A percentile compares a stretch with the other conserved stretches of the same genome.
Conservation (phyloP, 495 filamentous ascomycete species). For the Penicillium herquei region DNA sequence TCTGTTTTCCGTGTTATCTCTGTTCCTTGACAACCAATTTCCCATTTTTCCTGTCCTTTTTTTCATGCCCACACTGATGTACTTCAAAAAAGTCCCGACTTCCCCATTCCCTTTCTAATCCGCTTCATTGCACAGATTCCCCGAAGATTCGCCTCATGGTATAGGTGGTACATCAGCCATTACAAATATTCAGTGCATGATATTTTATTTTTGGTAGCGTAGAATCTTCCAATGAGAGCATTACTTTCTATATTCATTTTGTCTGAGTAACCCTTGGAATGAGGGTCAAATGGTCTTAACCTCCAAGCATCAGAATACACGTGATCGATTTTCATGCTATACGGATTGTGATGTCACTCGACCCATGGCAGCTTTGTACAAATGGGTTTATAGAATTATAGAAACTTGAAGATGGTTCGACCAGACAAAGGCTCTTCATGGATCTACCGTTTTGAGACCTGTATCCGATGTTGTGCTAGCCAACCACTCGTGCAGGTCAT, state of each 20-base stretch:
- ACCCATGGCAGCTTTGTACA: no score
- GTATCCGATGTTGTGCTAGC: background rate
- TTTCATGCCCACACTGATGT: conserved; percentile 28
- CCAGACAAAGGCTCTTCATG: background rate
- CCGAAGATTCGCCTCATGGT: conserved; percentile 22
- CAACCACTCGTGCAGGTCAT: background rate
- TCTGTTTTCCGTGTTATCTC: conserved; percentile 11
- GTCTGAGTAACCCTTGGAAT: no score
- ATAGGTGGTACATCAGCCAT: conserved; percentile 28
- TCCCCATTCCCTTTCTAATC: conserved; percentile 19
- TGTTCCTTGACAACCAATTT: conserved; percentile 3
- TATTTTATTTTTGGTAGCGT: background rate
- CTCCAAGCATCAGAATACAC: no score
- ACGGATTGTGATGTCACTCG: no score
- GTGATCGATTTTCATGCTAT: no score
- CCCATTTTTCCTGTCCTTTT: conserved; percentile 9
- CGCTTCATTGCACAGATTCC: conserved; percentile 35
- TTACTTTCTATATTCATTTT: background rate
- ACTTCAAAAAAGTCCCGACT: conserved; percentile 31
- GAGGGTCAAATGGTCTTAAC: no score
- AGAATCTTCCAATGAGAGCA: background rate
- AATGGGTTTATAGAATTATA: background rate
- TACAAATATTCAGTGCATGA: conserved; percentile 11
- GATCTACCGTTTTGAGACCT: background rate
- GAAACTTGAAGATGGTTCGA: background rate